Evolutionary conservation across 2,329 filamentous ascomycete genomes (phyloP).

Genomic region (Pyrenochaeta sp.): DNA sequence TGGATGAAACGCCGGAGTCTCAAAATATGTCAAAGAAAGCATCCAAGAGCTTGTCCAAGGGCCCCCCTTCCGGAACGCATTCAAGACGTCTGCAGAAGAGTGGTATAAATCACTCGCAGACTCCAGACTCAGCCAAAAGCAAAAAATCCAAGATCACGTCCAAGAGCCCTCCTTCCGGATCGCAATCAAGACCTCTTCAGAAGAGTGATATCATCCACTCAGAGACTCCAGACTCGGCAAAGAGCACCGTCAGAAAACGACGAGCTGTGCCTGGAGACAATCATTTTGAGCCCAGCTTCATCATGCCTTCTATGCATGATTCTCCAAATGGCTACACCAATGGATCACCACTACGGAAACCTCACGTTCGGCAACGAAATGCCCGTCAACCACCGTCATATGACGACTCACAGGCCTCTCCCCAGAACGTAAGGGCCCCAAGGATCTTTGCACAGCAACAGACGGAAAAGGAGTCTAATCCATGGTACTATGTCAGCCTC

Average conservation of each 20-base stretch:
- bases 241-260: conserved; percentile 15
- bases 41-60: no score
- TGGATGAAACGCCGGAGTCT: no score
- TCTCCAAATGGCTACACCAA: conserved; percentile 15
- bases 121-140: conserved; percentile 5
- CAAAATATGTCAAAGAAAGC: no score
- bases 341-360: conserved; percentile 29
- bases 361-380: conserved; percentile 28
- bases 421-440: no score
- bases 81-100: conserved; percentile 17
- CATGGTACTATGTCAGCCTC: conserved; percentile 32
- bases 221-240: conserved; percentile 13
- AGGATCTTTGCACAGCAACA: no score
- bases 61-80: no score
- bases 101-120: conserved; percentile 19
- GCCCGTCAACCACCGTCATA: conserved; percentile 8
- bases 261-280: conserved; percentile 17
- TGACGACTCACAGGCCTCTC: conserved; percentile 7
- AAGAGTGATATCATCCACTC: conserved; percentile 15
- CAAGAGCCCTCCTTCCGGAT: no score
- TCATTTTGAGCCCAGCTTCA: conserved; percentile 49
- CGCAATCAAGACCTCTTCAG: conserved; percentile 16
- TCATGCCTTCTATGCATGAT: conserved; percentile 50
- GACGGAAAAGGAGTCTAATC: conserved; percentile 21
- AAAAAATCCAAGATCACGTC: no score